Conservation (phyloP, 108 stramenopile genomes). For the Nitzschia sp. region DNA sequence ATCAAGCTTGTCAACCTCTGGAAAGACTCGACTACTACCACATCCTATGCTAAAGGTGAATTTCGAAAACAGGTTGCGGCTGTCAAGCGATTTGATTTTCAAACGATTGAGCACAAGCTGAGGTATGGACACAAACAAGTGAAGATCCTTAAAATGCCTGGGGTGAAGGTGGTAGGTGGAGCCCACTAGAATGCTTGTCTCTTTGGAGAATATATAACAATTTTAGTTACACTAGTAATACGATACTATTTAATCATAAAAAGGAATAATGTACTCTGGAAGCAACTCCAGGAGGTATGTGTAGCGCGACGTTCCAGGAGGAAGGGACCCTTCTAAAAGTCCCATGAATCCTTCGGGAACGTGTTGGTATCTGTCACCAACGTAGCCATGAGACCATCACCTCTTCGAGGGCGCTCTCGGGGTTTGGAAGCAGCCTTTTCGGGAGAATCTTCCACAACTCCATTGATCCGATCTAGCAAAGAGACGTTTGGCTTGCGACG, state of each 20-base stretch:
- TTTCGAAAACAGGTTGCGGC: constrained; percentile 59
- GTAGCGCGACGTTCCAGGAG: too few relatives aligned
- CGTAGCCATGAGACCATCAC: neutral
- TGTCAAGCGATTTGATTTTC: constrained; percentile 67
- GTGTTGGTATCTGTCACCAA: neutral
- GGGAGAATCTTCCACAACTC: neutral
- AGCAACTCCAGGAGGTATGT: too few relatives aligned
- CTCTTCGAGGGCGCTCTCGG: neutral
- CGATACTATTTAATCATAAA: too few relatives aligned
- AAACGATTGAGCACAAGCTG: constrained; percentile 75
- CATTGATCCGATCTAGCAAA: constrained; percentile 14
- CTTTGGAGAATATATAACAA: too few relatives aligned
- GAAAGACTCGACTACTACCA: constrained; percentile 33
- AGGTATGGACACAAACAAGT: constrained; percentile 79
- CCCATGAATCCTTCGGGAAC: neutral
- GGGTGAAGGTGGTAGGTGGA: constrained; percentile 62
- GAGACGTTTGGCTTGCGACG: constrained; percentile 6
- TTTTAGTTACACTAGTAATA: too few relatives aligned
- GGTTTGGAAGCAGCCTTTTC: too few relatives aligned
- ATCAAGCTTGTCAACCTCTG: neutral
- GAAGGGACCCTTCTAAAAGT: neutral
- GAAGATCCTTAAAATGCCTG: constrained; percentile 81
- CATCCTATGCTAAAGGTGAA: constrained; percentile 57
- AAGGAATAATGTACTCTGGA: too few relatives aligned
- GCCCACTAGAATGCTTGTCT: too few relatives aligned